Evolutionary conservation across 2,329 filamentous ascomycete genomes (phyloP), one percentile per base, ranked within the genome.

Genomic region (Rugonectria rugulosa): DNA sequence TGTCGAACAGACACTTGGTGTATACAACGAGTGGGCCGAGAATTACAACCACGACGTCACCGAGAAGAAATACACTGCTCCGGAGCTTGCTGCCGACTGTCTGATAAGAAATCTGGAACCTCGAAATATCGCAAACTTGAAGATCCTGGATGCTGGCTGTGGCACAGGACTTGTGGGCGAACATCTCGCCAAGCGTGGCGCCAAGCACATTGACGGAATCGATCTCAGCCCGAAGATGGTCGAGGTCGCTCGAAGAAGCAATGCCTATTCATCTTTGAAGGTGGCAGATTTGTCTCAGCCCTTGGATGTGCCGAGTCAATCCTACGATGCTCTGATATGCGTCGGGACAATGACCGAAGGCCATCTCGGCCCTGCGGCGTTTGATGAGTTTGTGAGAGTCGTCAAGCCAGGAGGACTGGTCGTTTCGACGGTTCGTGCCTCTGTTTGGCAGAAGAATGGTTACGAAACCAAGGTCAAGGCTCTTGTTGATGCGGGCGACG

Each of bases 341-440:
- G 76, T 77, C 11, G 81, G 81, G 5, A 82, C 79, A 2, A 78
- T 84, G 59, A 83, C 81, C 0, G 72, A 76, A 34, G 81, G 79
- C 0, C 80, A 83, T 56, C 75, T 83, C 8, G 81, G 79, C 0
- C 79, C 80, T 0, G 61, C 54, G 34, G 77, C 77, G 0, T 60
- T 84, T 26, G 62, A 70, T 5, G 80, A 83, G 56, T 75, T 83
- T 26, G 67, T 79, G 2, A 70, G 80, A 3, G 62, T 83, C 1
- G 68, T 75, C 3, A 80, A 77, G 59, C 64, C 59, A 5, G 72
- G 70, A 1, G 80, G 80, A 0, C 51, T 80, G 10, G 62, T 83
- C 6, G 74, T 80, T 9, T 76, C 77, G 0, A 83, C 80, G 0
- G 70, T 84, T 1, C 64, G 81, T 2, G 73, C 79, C 6, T 74